Percentiles rank a stretch among this genome's conserved stretches.
Evolutionary conservation across 805 yeast genomes (phyloP).

Genomic region (Wickerhamiella shivajii): DNA sequence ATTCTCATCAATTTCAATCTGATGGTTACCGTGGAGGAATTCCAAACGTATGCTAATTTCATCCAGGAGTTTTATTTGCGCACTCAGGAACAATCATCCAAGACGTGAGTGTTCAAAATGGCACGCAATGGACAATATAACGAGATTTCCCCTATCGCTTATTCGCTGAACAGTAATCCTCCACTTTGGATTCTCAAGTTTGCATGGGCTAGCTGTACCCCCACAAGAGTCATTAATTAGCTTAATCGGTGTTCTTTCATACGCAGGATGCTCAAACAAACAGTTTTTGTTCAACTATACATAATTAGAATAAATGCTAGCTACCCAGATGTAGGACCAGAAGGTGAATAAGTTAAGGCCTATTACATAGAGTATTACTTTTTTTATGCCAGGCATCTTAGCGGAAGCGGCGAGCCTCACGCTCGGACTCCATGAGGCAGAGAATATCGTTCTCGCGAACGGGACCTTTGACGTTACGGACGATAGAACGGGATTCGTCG

Average conservation of each 20-base stretch:
- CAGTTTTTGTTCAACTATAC: no score
- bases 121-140: no score
- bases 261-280: no score
- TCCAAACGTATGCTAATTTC: slow-evolving; percentile 80
- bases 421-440: slow-evolving; percentile 99
- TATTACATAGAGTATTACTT: slow-evolving; percentile 6
- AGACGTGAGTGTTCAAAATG: no score
- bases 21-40: slow-evolving; percentile 77
- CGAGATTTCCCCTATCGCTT: no score
- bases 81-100: no score
- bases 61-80: slow-evolving; percentile 22
- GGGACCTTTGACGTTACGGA: slow-evolving; percentile 96
- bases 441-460: slow-evolving; percentile 97
- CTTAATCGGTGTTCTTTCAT: no score
- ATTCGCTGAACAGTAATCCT: no score
- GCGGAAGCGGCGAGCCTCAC: slow-evolving; percentile 69
- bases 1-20: slow-evolving; percentile 72
- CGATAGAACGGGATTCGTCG: slow-evolving; percentile 87
- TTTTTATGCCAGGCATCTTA: slow-evolving; percentile 17
- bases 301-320: no score
- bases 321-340: slow-evolving; percentile 1
- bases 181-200: no score
- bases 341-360: slow-evolving; percentile 9
- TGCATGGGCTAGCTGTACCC: no score
- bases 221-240: no score